phyloP scores from a whole-genome alignment of 2,329 filamentous ascomycete species.

The Oidium heveae region DNA sequence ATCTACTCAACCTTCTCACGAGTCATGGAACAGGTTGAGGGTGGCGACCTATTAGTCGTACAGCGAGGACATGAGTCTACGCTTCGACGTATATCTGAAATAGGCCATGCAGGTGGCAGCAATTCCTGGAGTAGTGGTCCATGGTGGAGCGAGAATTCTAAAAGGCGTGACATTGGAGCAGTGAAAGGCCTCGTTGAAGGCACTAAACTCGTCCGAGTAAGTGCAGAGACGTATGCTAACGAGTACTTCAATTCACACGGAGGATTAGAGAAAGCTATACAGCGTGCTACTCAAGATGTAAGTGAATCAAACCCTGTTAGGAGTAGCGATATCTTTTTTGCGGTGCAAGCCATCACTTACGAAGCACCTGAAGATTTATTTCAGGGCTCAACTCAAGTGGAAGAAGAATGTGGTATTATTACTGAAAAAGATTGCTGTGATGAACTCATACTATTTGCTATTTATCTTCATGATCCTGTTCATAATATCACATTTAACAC shows the following conservation, averaged over 20 bases:
- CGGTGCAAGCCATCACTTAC: conserved; percentile 67
- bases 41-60: conserved; percentile 78
- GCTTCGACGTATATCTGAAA: conserved; percentile 37
- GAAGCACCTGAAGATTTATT: conserved; percentile 43
- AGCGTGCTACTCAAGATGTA: conserved; percentile 52
- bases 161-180: conserved; percentile 49
- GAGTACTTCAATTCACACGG: conserved; percentile 65
- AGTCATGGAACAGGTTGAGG: conserved; percentile 98
- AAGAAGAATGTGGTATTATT: conserved; percentile 25
- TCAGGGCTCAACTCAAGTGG: conserved; percentile 29
- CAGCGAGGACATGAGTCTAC: conserved; percentile 76
- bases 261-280: conserved; percentile 56
- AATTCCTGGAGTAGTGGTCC: conserved; percentile 79
- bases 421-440: conserved; percentile 26
- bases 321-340: conserved; percentile 81
- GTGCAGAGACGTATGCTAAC: conserved; percentile 62
- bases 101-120: conserved; percentile 27
- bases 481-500: conserved; percentile 74
- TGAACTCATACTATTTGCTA: conserved; percentile 43
- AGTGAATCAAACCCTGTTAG: conserved; percentile 74
- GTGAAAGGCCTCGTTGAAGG: conserved; percentile 65
- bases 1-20: conserved; percentile 80
- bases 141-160: conserved; percentile 64
- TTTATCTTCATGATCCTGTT: conserved; percentile 67
- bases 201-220: conserved; percentile 73